Percentiles rank a stretch among this genome's conserved stretches.
These are phyloP conservation scores for Globisporangium cylindrosporum DNA, from an alignment of 352 stramenopile genomes.

Conservation along the genomic window DNA sequence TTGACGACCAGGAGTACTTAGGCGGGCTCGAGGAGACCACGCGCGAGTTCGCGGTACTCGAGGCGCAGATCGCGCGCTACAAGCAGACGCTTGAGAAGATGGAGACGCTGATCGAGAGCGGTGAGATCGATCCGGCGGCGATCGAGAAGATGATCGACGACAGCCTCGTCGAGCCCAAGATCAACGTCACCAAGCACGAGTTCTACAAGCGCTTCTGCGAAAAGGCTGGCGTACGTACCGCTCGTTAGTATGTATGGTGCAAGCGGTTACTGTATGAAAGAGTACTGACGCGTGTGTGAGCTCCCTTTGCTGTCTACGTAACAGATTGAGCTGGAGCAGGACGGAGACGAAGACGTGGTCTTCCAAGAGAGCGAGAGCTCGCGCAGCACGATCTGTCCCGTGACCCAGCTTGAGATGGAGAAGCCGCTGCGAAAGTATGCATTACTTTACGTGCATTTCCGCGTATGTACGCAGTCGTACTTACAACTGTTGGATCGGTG, in stretches of 20 bases:
- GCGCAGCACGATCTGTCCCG: slow-evolving; percentile 69
- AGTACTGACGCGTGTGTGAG: neutral
- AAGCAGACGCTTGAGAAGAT: slow-evolving; percentile 72
- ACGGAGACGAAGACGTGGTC: slow-evolving; percentile 74
- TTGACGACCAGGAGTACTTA: slow-evolving; percentile 53
- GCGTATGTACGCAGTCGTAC: neutral
- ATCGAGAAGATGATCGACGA: slow-evolving; percentile 68
- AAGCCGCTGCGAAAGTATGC: slow-evolving; percentile 75
- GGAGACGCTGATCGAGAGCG: slow-evolving; percentile 44
- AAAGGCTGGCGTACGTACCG: slow-evolving; percentile 46
- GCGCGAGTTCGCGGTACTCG: slow-evolving; percentile 65
- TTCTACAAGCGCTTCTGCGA: slow-evolving; percentile 83
- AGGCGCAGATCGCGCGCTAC: slow-evolving; percentile 63
- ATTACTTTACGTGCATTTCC: neutral
- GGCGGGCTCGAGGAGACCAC: slow-evolving; percentile 57
- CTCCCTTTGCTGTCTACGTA: neutral
- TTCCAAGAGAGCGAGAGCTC: slow-evolving; percentile 80
- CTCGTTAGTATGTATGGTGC: slow-evolving; percentile 2
- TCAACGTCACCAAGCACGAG: slow-evolving; percentile 63
- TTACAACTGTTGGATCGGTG: neutral
- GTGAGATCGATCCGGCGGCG: slow-evolving; percentile 38
- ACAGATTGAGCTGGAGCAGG: slow-evolving; percentile 70
- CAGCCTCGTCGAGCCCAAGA: slow-evolving; percentile 41
- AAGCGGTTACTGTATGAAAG: neutral
- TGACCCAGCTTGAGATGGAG: slow-evolving; percentile 81